A percentile compares a stretch with the other conserved stretches of the same genome.
These are phyloP conservation scores for Xylaria longipes DNA, from an alignment of 495 filamentous ascomycete genomes.

Conservation along the genomic window DNA sequence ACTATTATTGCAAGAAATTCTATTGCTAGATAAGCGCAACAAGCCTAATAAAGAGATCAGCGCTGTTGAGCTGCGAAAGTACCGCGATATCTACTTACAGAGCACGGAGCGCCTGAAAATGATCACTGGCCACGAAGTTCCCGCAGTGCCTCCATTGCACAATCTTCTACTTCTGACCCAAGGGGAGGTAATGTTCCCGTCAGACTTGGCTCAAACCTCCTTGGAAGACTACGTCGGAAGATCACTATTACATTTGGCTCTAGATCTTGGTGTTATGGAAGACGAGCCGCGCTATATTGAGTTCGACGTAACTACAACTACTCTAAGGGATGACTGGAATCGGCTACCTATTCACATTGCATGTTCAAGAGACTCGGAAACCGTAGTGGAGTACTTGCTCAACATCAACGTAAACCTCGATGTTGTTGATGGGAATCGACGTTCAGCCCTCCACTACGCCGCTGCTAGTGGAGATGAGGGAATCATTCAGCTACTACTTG, in stretches of 20 bases:
- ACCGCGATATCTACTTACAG: not conserved
- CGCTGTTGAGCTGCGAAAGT: not conserved
- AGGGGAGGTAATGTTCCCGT: not conserved
- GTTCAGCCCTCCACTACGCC: slow-evolving; percentile 2
- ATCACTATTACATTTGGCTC: slow-evolving; percentile 3
- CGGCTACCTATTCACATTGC: slow-evolving; percentile 8
- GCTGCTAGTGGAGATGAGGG: not conserved
- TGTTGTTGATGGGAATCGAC: not conserved
- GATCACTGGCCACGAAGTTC: not conserved
- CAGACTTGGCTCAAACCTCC: too few relatives aligned
- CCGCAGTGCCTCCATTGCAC: not conserved
- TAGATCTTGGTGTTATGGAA: not conserved
- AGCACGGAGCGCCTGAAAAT: not conserved
- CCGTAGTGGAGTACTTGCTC: not conserved
- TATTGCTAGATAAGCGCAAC: not conserved
- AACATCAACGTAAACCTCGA: not conserved
- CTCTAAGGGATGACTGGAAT: not conserved
- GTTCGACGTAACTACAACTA: too few relatives aligned
- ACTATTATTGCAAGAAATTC: slow-evolving; percentile 1
- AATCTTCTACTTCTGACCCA: not conserved
- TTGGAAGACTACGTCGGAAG: not conserved
- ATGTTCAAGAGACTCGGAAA: not conserved
- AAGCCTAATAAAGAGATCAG: too few relatives aligned
- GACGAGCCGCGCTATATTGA: not conserved
- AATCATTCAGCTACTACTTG: not conserved